Evolutionary conservation across 805 yeast genomes (phyloP), one percentile per base, ranked within the genome.

Genomic region (Brettanomyces nanus): DNA sequence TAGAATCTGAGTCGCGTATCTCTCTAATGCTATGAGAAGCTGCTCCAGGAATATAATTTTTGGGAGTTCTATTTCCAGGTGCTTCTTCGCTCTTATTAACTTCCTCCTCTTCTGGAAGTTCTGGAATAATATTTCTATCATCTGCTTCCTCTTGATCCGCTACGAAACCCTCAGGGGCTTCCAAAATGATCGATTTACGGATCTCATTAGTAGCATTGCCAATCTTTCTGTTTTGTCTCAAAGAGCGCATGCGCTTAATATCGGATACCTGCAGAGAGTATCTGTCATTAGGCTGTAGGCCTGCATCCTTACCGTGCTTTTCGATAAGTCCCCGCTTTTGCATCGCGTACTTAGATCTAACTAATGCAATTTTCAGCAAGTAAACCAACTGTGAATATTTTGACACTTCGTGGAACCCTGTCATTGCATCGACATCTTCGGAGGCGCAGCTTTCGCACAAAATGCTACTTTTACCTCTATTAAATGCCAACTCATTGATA

Each of bases 281-380:
- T n/a, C 71, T 68, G 40, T 71, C 74, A 18, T 37, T 30, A 4
- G 15, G 19, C 19, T 26, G 22, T 14, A 32, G 5, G 10, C 25
- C 19, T 11, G 30, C 19, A 15, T 15, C 18, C 4, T 26, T 21
- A 9, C 14, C 10, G 6, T 13, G 23, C 15, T 5, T 7, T n/a
- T n/a, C 25, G 7, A 38, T 31, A 14, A 34, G 29, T n/a, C 56
- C 56, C 30, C 57, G 48, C 35, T 58, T 58, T 20, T 47, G 45
- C 75, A 81, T 77, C 0, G 79, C 83, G 15, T 74, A 69, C 51
- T 63, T 76, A 28, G 82, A 82, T 40, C 95, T 68, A 3, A 82
- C 74, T 33, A 89, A 65, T 0, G 97, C 97, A 44, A 92, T 86
- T 50, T 84, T 81, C 46, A 89, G 63, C 33, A 92, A 62, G 54